A percentile compares a stretch with the other conserved stretches of the same genome.
These are phyloP conservation scores for Neurospora sp. DNA, from an alignment of 495 filamentous ascomycete species.

Conservation along the genomic window DNA sequence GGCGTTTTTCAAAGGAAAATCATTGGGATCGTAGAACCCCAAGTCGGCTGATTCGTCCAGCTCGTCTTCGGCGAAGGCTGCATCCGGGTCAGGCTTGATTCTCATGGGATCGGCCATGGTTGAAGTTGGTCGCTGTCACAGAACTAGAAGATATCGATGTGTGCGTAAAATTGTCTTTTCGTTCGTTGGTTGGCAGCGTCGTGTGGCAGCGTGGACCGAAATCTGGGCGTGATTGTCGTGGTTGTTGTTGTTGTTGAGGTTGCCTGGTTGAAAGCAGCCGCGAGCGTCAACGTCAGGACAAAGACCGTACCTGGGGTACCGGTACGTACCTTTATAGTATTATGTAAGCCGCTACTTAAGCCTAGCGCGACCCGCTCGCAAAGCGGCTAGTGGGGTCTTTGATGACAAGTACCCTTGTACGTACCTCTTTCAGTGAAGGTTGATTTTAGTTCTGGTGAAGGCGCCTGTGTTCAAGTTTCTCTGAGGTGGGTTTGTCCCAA, in stretches of 20 bases:
- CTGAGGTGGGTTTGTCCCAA: neutral
- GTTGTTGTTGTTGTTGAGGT: neutral
- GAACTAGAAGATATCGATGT: neutral
- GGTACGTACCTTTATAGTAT: neutral
- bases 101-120: conserved; percentile 30
- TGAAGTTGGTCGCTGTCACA: neutral
- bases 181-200: neutral
- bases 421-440: neutral
- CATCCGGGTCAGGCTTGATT: conserved; percentile 64
- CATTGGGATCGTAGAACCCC: conserved; percentile 47
- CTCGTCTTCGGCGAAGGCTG: conserved; percentile 51
- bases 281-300: neutral
- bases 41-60: conserved; percentile 86
- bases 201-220: neutral
- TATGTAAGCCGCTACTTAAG: neutral
- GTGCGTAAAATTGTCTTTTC: neutral
- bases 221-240: neutral
- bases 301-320: neutral
- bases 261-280: neutral
- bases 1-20: conserved; percentile 29
- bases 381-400: neutral
- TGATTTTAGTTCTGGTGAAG: neutral
- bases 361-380: neutral
- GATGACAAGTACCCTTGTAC: neutral
- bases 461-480: neutral